A percentile compares a stretch with the other conserved stretches of the same genome.
phyloP scores from a whole-genome alignment of 2,329 filamentous ascomycete species.

The Cryphonectria radicalis region DNA sequence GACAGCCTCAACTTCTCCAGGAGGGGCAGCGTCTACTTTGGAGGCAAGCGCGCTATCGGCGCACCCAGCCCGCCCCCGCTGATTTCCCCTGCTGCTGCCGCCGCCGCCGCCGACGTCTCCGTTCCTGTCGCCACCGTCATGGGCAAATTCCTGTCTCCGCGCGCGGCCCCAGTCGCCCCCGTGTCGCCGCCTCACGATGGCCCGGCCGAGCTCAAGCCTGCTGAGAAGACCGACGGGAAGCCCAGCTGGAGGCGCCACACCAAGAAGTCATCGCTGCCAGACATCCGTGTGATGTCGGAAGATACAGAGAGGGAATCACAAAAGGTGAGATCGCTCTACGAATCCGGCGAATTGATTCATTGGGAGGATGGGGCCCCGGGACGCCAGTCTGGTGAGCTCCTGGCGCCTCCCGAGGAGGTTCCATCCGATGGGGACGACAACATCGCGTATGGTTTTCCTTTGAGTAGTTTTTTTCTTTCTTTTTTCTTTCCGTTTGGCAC shows the following conservation, averaged over 20 bases:
- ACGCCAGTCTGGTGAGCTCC: conserved; percentile 51
- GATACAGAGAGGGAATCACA: conserved; percentile 66
- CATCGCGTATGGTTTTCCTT: conserved; percentile 61
- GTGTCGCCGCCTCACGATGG: conserved; percentile 26
- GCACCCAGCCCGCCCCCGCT: conserved; percentile 7
- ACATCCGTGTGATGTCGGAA: conserved; percentile 57
- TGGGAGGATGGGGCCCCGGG: conserved; percentile 57
- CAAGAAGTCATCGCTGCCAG: conserved; percentile 42
- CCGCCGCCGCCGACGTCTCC: conserved; percentile 30
- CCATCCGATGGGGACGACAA: conserved; percentile 57
- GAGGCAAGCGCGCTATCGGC: conserved; percentile 46
- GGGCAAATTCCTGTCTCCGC: conserved; percentile 21
- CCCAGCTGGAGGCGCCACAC: conserved; percentile 30
- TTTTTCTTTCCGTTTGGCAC: neutral
- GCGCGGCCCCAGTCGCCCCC: conserved; percentile 23
- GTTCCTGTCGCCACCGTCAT: neutral
- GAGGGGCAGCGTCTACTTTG: conserved; percentile 66
- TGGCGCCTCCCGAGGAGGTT: conserved; percentile 55
- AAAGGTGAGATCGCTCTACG: conserved; percentile 71
- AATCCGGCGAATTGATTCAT: conserved; percentile 56
- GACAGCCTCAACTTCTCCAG: conserved; percentile 63
- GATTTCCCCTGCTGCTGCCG: conserved; percentile 10
- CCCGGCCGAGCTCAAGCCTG: conserved; percentile 30
- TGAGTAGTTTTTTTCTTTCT: conserved; percentile 18
- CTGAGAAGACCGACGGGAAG: conserved; percentile 24